These are phyloP conservation scores for Arabidopsis arenosa DNA, from an alignment of 345 rosid species.

Conservation along the genomic window DNA sequence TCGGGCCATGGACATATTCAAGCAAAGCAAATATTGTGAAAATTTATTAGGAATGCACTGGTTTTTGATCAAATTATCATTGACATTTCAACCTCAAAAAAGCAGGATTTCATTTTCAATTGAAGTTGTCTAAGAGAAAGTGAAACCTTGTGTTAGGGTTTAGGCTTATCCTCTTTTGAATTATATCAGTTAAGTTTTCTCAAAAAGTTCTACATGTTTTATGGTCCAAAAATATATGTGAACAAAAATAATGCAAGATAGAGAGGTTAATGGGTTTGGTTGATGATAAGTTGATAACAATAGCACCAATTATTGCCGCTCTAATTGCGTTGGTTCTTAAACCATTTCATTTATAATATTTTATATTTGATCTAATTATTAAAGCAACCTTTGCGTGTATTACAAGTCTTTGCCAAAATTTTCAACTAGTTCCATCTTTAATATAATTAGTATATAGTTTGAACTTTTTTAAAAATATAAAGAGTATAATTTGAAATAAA, in stretches of 20 bases:
- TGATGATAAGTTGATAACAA: conserved; percentile 8
- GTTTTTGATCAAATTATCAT: too few species aligned
- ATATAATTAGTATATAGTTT: not conserved
- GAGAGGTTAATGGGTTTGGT: conserved; percentile 21
- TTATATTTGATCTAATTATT: not conserved
- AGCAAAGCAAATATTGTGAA: too few species aligned
- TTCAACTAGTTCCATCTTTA: not conserved
- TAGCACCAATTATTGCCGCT: conserved; percentile 15
- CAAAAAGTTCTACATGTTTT: not conserved
- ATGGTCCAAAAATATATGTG: not conserved
- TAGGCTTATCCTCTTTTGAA: conserved; percentile 3
- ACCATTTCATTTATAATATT: not conserved
- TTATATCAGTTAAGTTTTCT: not conserved
- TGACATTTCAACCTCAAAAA: too few species aligned
- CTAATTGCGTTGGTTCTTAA: conserved; percentile 26
- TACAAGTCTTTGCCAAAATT: conserved; percentile 16
- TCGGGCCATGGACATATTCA: too few species aligned
- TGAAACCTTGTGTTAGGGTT: not conserved
- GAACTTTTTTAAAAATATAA: not conserved
- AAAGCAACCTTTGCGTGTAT: conserved; percentile 19
- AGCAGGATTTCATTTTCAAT: too few species aligned
- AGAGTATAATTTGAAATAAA: too few species aligned
- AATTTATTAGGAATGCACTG: too few species aligned
- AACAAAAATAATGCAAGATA: not conserved
- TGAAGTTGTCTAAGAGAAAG: too few species aligned